Base-by-base conservation (phyloP, 129 eudicot species). In the Solidago caesia region DNA sequence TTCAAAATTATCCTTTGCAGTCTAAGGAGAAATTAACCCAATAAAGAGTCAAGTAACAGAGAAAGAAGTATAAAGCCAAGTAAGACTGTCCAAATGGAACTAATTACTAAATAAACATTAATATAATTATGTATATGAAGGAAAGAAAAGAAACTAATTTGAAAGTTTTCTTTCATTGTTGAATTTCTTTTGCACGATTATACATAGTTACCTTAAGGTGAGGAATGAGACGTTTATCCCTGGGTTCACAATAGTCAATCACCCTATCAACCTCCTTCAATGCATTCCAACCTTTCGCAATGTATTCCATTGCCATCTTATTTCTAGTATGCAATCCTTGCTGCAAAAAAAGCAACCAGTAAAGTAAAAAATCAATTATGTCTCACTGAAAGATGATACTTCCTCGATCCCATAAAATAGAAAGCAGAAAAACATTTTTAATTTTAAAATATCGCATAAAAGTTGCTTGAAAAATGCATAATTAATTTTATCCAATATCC, bases 201-300 rank as follows among this genome's bases (percentile, higher is more conserved):
- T 4, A 12, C 5, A 8, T 68, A 61, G 6, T 70, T 82, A 87
- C 90, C 91, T 90, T 85, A 44, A 90, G 96, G 73, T 79, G 77
- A 70, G 96, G 92, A 56, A 90, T 86, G 68, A 90, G 96, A 9
- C 97, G 89, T 76, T 85, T 85, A 83, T 93, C 98, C 69, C 88
- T 86, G 45, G 77, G 87, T 68, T 90, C 67, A 1, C 67, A 63
- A 39, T 63, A 63, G 67, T 63, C 67, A 41, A 88, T 90, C 41
- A 90, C 96, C 79, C 97, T 86, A 75, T 90, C 97, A 79, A 94
- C 96, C 82, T 94, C 97, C 83, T 85, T 85, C 63, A 90, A 51
- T 39, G 91, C 88, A 48, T 85, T 88, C 95, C 90, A 86, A 8
- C 98, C 96, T 90, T 83, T 90, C 44, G 96, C 97, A 62, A 93